Evolutionary conservation across 2,329 filamentous ascomycete genomes (phyloP).

Genomic region (Fusarium sp.): DNA sequence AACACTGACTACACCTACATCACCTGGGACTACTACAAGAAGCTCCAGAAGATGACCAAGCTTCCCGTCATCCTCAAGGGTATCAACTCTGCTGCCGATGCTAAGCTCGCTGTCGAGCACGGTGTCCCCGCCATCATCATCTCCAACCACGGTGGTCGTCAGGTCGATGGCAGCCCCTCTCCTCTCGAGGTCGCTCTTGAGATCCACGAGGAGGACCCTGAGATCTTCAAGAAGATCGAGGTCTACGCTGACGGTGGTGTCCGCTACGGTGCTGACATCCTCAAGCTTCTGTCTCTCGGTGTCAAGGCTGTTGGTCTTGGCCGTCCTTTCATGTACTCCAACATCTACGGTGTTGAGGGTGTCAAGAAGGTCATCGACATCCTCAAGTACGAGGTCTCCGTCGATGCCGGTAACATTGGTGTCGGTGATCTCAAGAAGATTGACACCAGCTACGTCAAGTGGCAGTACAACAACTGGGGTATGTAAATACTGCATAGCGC

Average conservation of each 20-base stretch:
- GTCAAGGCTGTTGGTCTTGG: constrained; percentile 60
- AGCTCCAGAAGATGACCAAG: constrained; percentile 50
- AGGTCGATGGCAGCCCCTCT: constrained; percentile 55
- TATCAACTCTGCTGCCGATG: constrained; percentile 53
- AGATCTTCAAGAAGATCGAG: constrained; percentile 54
- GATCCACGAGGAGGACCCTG: constrained; percentile 52
- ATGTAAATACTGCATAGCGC: constrained; percentile 25
- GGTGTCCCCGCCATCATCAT: constrained; percentile 52
- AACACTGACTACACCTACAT: constrained; percentile 44
- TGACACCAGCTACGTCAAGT: constrained; percentile 44
- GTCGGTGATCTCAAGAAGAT: constrained; percentile 53
- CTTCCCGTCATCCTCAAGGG: constrained; percentile 57
- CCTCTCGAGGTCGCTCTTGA: constrained; percentile 54
- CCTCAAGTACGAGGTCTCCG: constrained; percentile 61
- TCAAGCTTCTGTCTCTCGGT: constrained; percentile 58
- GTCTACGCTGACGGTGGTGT: constrained; percentile 57
- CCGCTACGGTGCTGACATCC: constrained; percentile 56
- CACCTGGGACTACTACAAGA: constrained; percentile 53
- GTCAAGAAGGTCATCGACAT: constrained; percentile 58
- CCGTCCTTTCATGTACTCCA: constrained; percentile 64
- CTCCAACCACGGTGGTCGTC: constrained; percentile 58
- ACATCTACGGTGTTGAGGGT: constrained; percentile 62
- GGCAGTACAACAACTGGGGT: constrained; percentile 43
- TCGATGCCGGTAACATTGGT: constrained; percentile 58
- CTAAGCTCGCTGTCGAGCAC: constrained; percentile 49